Conservation (phyloP, 2,329 filamentous ascomycete genomes). For the Esteya vermicola region DNA sequence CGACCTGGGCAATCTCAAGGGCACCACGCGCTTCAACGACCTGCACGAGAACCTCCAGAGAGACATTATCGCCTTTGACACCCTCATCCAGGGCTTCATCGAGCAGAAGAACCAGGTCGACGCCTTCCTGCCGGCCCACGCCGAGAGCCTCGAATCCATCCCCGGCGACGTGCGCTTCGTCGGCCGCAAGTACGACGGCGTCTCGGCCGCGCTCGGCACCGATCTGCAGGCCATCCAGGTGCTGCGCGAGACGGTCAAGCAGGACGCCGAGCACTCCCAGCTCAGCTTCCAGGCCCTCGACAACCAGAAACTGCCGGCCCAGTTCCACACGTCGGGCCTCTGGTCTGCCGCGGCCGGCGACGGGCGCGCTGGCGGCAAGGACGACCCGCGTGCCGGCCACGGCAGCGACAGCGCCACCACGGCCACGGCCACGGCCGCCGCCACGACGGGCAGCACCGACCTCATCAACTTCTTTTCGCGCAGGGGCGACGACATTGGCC, state of each 20-base stretch:
- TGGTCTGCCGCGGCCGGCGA: constrained; percentile 21
- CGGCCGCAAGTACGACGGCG: constrained; percentile 28
- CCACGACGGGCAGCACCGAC: constrained; percentile 37
- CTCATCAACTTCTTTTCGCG: constrained; percentile 50
- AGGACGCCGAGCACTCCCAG: constrained; percentile 25
- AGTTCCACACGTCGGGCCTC: constrained; percentile 32
- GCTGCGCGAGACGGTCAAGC: constrained; percentile 24
- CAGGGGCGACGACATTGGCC: constrained; percentile 46
- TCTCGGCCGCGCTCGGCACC: constrained; percentile 22
- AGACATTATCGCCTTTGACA: constrained; percentile 64
- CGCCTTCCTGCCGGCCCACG: constrained; percentile 46
- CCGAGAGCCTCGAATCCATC: constrained; percentile 20
- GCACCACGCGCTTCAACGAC: constrained; percentile 85
- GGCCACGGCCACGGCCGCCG: constrained; percentile 18
- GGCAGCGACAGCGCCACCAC: constrained; percentile 20
- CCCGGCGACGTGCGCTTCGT: constrained; percentile 30
- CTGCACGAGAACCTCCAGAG: constrained; percentile 70
- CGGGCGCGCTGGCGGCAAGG: constrained; percentile 21
- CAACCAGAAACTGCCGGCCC: constrained; percentile 31
- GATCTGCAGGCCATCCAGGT: constrained; percentile 28
- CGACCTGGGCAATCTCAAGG: constrained; percentile 62
- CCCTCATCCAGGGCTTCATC: constrained; percentile 68
- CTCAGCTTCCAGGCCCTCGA: constrained; percentile 30
- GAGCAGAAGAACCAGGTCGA: constrained; percentile 64
- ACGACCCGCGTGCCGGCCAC: constrained; percentile 15